Percentiles rank a stretch among this genome's conserved stretches.
Conservation (phyloP, 306 rosid species). For the Morella rubra region DNA sequence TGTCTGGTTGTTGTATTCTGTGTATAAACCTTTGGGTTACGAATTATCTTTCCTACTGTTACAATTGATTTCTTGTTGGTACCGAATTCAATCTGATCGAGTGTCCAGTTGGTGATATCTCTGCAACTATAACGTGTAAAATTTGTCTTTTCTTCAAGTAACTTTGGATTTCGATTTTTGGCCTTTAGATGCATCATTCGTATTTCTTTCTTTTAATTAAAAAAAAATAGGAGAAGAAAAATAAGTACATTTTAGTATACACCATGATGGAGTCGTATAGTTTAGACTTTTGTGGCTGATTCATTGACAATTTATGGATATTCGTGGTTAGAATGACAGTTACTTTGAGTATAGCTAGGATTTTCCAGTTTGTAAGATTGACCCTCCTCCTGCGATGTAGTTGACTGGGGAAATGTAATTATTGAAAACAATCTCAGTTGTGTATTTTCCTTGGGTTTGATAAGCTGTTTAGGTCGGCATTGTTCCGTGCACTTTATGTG, state of each 20-base stretch:
- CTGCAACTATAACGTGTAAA: background rate
- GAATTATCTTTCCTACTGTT: too few relatives aligned
- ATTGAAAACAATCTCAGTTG: background rate
- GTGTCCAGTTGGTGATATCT: background rate
- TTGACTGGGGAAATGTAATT: background rate
- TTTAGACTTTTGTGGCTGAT: background rate
- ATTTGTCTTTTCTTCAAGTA: background rate
- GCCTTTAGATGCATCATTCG: background rate
- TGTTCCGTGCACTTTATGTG: background rate
- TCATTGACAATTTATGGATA: background rate
- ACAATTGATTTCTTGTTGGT: background rate
- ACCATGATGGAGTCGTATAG: too few relatives aligned
- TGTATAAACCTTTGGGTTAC: background rate
- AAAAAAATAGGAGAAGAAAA: background rate
- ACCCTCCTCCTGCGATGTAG: background rate
- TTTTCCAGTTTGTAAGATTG: background rate
- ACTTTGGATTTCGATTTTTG: background rate
- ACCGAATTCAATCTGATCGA: background rate
- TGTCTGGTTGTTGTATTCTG: background rate
- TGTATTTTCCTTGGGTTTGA: background rate
- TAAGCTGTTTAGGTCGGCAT: background rate
- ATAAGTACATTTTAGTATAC: background rate
- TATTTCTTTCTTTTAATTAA: background rate
- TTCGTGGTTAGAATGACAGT: background rate
- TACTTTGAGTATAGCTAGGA: background rate